phyloP scores from a whole-genome alignment of 805 yeast species.

The Ogataea populi-albae region DNA sequence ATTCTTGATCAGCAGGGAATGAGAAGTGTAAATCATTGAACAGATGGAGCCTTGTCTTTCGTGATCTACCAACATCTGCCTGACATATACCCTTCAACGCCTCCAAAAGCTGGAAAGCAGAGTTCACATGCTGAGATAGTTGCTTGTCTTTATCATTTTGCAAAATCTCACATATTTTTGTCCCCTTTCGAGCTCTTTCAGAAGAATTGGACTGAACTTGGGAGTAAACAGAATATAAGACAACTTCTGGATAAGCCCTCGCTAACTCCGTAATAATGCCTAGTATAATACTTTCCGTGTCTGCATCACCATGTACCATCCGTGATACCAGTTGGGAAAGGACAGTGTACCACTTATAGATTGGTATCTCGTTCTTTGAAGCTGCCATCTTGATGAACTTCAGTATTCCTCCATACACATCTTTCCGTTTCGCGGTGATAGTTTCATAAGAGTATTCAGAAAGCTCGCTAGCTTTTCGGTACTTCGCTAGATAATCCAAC shows the following conservation, averaged over 20 bases:
- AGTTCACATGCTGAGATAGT: constrained; percentile 22
- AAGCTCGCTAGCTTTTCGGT: constrained; percentile 26
- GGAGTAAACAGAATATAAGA: constrained; percentile 81
- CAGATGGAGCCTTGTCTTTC: constrained; percentile 36
- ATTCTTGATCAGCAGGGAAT: constrained; percentile 26
- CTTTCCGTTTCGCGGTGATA: constrained; percentile 31
- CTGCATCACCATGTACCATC: constrained; percentile 57
- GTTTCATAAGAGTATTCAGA: constrained; percentile 27
- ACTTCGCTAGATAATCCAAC: constrained; percentile 67
- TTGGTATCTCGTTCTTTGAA: constrained; percentile 42
- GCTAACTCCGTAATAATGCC: constrained; percentile 58
- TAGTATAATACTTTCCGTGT: constrained; percentile 54
- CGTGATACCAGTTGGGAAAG: constrained; percentile 84
- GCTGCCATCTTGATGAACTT: constrained; percentile 44
- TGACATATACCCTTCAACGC: constrained; percentile 44
- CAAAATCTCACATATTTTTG: constrained; percentile 38
- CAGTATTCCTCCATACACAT: constrained; percentile 44
- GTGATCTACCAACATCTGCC: constrained; percentile 35
- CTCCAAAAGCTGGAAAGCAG: constrained; percentile 37
- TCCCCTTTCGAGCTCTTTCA: constrained; percentile 46
- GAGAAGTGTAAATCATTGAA: constrained; percentile 40
- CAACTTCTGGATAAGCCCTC: constrained; percentile 69
- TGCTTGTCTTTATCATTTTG: constrained; percentile 16
- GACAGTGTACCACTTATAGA: constrained; percentile 73
- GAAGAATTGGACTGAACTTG: constrained; percentile 57